Percentiles rank a stretch among this genome's conserved stretches.
phyloP scores from a whole-genome alignment of 2,329 filamentous ascomycete genomes.

The Aspergillus brunneoviolaceus region DNA sequence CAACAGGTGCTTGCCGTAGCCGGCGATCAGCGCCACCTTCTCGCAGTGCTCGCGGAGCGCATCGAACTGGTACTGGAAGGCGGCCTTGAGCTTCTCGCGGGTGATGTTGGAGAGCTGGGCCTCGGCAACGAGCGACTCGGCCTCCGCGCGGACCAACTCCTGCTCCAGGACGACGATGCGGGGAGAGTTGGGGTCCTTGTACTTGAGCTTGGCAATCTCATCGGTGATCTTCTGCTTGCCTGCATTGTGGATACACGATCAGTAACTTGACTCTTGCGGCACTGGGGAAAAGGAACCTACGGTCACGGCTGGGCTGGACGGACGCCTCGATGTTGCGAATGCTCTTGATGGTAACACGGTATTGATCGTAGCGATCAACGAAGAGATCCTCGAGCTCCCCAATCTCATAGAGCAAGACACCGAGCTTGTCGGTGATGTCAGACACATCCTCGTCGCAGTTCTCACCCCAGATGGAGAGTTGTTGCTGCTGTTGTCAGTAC shows the following conservation, averaged over 20 bases:
- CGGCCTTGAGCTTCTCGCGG: slow-evolving; percentile 97
- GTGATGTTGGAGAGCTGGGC: slow-evolving; percentile 99
- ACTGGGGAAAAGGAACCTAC: slow-evolving; percentile 51
- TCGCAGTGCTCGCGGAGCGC: slow-evolving; percentile 96
- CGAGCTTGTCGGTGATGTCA: slow-evolving; percentile 97
- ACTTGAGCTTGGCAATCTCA: slow-evolving; percentile 97
- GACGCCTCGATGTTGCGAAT: slow-evolving; percentile 99
- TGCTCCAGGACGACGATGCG: slow-evolving; percentile 98
- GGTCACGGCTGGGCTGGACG: slow-evolving; percentile 94
- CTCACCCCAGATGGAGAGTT: slow-evolving; percentile 98
- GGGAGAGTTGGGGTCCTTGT: slow-evolving; percentile 98
- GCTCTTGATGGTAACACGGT: slow-evolving; percentile 98
- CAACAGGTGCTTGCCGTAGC: slow-evolving; percentile 96
- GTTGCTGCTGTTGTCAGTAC: slow-evolving; percentile 64
- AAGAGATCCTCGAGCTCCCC: slow-evolving; percentile 98
- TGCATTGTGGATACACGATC: slow-evolving; percentile 36
- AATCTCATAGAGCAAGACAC: slow-evolving; percentile 96
- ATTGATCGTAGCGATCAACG: slow-evolving; percentile 98
- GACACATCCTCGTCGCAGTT: slow-evolving; percentile 95
- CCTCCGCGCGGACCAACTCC: slow-evolving; percentile 95
- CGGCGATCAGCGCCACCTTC: slow-evolving; percentile 96
- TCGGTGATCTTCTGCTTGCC: slow-evolving; percentile 99
- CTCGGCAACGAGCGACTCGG: slow-evolving; percentile 97
- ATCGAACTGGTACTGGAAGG: slow-evolving; percentile 97
- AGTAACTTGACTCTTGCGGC: not conserved